Evolutionary conservation across 2,329 filamentous ascomycete genomes (phyloP), one percentile per base, ranked within the genome.

Genomic region (Penicillium sp.): DNA sequence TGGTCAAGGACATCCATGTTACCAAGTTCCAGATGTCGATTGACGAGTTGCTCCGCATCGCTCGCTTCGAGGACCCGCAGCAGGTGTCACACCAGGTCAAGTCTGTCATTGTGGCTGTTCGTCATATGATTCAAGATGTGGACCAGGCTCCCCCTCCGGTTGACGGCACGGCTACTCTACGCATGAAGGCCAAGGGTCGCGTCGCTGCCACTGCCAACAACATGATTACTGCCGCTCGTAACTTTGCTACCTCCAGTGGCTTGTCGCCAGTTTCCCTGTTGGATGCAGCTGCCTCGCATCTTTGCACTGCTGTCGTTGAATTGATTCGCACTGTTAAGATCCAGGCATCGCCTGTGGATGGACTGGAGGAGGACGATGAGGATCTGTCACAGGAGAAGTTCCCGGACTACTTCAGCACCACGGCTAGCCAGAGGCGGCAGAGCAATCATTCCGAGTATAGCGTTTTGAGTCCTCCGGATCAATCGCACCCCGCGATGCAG

Each of bases 121-220:
- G 93, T 62, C 87, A 89, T 63, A 94, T 99, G 68, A 93, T 91
- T 24, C 90, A 91, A 71, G 92, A 95, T 68, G 86, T 97, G 30
- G 83, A 85, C 59, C 68, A 77, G 61, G 88, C 89, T 57, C 84
- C 86, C 51, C 82, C 85, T 13, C 77, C 82, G 1, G 84, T 79
- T 38, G 85, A 86, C 30, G 85, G 85, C 38, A 82, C 82, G 30
- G 76, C 80, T 40, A 85, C 87, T 66, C 82, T 89, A 65, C 87
- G 88, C 66, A 81, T 83, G 30, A 92, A 89, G 76, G 84, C 96
- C 63, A 96, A 92, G 78, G 85, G 87, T 54, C 89, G 90, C 61
- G 90, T 98, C 3, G 96, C 93, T n/a, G 90, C 90, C 2, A 96
- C 94, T 1, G 93, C 95, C 53, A 98, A 98, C 82, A 95, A 94